Conservation (phyloP, 306 rosid genomes). For the Sphenostylis stenocarpa region DNA sequence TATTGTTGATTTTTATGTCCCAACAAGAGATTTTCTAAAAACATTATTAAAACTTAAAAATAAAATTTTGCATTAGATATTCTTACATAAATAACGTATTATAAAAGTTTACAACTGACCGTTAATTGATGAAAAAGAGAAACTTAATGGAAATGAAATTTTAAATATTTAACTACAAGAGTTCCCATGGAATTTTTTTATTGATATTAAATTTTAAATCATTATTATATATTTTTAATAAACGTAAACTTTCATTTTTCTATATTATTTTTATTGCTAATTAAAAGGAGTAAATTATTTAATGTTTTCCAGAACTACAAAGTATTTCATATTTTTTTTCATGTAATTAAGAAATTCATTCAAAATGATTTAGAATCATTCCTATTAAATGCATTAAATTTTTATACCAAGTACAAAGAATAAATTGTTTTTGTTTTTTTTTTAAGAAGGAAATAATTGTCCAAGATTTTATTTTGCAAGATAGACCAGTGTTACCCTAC, state of each 20-base stretch:
- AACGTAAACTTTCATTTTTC: not conserved
- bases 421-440: not conserved
- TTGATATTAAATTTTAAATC: not conserved
- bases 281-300: not conserved
- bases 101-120: not conserved
- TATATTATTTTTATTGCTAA: not conserved
- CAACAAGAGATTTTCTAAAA: not conserved
- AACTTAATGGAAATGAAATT: not conserved
- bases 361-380: not conserved
- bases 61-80: not conserved
- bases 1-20: no score
- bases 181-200: not conserved
- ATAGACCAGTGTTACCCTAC: not conserved
- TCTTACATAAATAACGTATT: not conserved
- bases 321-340: not conserved
- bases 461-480: no score
- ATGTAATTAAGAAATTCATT: not conserved
- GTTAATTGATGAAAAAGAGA: no score
- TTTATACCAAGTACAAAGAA: not conserved
- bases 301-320: not conserved
- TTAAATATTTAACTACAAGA: not conserved
- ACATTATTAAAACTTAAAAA: not conserved
- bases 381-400: not conserved
- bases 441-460: no score
- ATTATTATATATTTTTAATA: not conserved